Conservation (phyloP, 2,329 filamentous ascomycete species). For the Curvularia sp. region DNA sequence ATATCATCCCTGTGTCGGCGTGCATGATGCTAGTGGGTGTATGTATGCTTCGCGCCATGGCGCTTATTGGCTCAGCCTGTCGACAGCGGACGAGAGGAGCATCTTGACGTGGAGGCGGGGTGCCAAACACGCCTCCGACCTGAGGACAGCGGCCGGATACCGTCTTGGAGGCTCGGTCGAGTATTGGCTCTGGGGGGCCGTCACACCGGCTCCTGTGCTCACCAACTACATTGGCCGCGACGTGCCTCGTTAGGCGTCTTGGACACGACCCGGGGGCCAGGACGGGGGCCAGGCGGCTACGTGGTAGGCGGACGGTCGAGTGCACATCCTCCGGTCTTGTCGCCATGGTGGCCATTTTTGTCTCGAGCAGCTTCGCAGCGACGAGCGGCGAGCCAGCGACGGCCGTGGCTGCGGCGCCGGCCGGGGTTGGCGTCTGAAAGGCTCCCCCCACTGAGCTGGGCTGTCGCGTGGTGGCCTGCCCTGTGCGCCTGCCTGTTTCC, state of each 20-base stretch:
- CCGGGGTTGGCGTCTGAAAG: background rate
- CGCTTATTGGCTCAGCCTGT: slow-evolving; percentile 19
- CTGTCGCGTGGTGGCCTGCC: slow-evolving; percentile 17
- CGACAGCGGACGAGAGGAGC: slow-evolving; percentile 10
- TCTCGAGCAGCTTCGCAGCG: background rate
- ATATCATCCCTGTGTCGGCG: slow-evolving; percentile 15
- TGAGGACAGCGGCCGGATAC: slow-evolving; percentile 15
- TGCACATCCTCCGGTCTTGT: slow-evolving; percentile 8
- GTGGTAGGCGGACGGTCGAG: slow-evolving; percentile 1
- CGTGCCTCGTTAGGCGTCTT: background rate
- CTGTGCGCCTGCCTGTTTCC: slow-evolving; percentile 14
- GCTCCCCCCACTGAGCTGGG: background rate
- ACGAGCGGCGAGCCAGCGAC: background rate
- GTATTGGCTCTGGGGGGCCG: slow-evolving; percentile 15
- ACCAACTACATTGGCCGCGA: background rate
- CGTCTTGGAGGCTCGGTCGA: slow-evolving; percentile 8
- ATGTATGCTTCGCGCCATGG: slow-evolving; percentile 17
- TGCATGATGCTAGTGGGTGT: slow-evolving; percentile 18
- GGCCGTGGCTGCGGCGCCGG: background rate
- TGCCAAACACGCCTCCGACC: slow-evolving; percentile 10
- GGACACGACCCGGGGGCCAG: slow-evolving; percentile 11
- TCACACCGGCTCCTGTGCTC: slow-evolving; percentile 7
- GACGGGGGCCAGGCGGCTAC: slow-evolving; percentile 5
- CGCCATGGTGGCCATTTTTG: background rate
- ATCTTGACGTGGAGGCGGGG: slow-evolving; percentile 15